Percentiles rank a stretch among this genome's conserved stretches.
Conservation (phyloP, 192 early-diverging fungal species). For the Phlyctochytrium planicorne region DNA sequence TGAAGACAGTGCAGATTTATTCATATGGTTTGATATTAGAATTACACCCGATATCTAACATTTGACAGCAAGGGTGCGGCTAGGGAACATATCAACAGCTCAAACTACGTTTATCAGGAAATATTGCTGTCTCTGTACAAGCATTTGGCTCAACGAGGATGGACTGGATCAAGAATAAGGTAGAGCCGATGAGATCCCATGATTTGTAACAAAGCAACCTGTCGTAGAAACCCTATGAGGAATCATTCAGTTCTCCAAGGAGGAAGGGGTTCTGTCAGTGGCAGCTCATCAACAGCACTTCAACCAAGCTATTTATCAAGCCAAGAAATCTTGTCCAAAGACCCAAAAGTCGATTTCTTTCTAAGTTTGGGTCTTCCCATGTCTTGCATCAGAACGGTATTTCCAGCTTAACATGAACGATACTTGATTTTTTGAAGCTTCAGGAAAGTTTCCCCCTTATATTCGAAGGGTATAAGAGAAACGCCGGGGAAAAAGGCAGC, state of each 20-base stretch:
- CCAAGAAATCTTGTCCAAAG: not conserved
- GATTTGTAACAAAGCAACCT: not conserved
- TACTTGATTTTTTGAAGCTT: not conserved
- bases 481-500: not conserved
- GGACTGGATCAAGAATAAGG: not conserved
- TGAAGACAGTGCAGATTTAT: not conserved
- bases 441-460: not conserved
- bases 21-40: not conserved
- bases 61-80: not conserved
- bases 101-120: not conserved
- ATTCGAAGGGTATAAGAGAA: not conserved
- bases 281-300: too few species aligned
- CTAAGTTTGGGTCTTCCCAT: too few species aligned
- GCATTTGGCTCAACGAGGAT: not conserved
- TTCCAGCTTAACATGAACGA: not conserved
- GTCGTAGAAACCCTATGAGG: not conserved
- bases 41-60: not conserved
- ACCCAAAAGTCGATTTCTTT: not conserved
- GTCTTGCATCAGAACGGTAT: too few species aligned
- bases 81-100: not conserved
- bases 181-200: not conserved
- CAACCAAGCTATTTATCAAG: not conserved
- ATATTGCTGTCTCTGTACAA: not conserved
- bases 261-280: too few species aligned
- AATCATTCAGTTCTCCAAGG: not conserved